Evolutionary conservation across 352 stramenopile species (phyloP), one percentile per base, ranked within the genome.

Genomic region (Globisporangium lucens): DNA sequence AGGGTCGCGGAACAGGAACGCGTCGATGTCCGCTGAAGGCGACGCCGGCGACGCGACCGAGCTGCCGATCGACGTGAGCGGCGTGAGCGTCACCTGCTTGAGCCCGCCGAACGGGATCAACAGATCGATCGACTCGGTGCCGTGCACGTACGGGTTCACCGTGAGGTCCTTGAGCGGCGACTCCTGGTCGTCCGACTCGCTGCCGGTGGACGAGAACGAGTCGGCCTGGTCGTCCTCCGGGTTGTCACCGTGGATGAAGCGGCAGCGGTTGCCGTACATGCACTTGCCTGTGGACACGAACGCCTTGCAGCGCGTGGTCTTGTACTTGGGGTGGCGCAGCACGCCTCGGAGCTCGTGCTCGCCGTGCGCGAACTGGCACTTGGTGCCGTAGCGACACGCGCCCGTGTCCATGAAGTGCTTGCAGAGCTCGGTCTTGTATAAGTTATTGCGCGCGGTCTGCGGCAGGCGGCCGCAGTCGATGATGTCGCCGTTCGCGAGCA

Each of bases 371-470:
- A 97, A 97, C 71, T 96, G 90, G 78, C 90, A 97, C 74, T 95
- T 95, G 75, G 76, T 80, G 8, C 83, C 89, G 70, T 97, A 97
- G 57, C 89, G 85, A 51, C 90, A 97, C 47, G 77, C 86, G n/a
- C 89, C 88, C 12, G 86, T 94, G 56, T 95, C 87, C 35, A 80
- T 90, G 65, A 87, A 97, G 62, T 95, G 90, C 69, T 95, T 94
- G 77, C 90, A 97, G 6, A 97, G 77, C 77, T 97, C 90, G 8
- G 90, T 97, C 82, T 97, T 97, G 85, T 97, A 97, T 2, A 97
- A 71, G 47, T 90, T 93, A 76, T 97, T 93, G 70, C 87, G 83
- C 24, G 87, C 87, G 0, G 80, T 91, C 72, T 83, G 84, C 13
- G 87, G 85, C 46, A 95, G 70, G 1, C 83, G 83, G 2, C 76